Evolutionary conservation across 345 rosid genomes (phyloP).

Genomic region (Gossypium turneri): DNA sequence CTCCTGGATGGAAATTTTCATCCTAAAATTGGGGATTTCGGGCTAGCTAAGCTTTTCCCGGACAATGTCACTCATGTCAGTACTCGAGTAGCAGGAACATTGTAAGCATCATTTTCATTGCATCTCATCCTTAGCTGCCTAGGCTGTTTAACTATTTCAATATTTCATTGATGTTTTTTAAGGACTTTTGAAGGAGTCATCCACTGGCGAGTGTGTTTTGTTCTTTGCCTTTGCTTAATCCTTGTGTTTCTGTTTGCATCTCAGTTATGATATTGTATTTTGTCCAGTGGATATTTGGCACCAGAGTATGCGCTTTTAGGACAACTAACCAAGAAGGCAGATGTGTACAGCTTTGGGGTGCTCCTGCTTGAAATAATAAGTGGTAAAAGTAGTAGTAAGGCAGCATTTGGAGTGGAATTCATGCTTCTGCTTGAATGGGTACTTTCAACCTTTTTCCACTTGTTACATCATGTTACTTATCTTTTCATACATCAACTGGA

Average conservation of each 20-base stretch:
- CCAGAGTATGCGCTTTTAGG: conserved; percentile 90
- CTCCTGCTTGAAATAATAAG: conserved; percentile 77
- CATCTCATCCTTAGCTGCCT: conserved; percentile 9
- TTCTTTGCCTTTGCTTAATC: not conserved
- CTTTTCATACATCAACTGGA: not conserved
- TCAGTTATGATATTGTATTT: not conserved
- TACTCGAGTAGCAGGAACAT: conserved; percentile 76
- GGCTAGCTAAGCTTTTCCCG: conserved; percentile 72
- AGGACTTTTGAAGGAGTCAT: not conserved
- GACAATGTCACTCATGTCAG: conserved; percentile 70
- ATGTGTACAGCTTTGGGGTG: conserved; percentile 86
- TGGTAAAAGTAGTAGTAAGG: conserved; percentile 75
- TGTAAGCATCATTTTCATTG: conserved; percentile 39
- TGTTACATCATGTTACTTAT: too few species aligned
- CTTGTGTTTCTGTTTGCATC: not conserved
- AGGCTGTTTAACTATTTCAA: not conserved
- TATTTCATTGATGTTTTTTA: not conserved
- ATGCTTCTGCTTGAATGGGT: conserved; percentile 92
- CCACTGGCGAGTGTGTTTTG: not conserved
- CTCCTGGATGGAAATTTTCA: conserved; percentile 52
- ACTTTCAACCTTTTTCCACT: conserved; percentile 18
- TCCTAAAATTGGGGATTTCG: conserved; percentile 76
- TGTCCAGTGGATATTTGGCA: conserved; percentile 86
- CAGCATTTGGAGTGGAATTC: conserved; percentile 65
- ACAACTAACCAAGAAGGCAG: conserved; percentile 88